Evolutionary conservation across 306 rosid genomes (phyloP), one percentile per base, ranked within the genome.

Genomic region (Pyrus betulifolia): DNA sequence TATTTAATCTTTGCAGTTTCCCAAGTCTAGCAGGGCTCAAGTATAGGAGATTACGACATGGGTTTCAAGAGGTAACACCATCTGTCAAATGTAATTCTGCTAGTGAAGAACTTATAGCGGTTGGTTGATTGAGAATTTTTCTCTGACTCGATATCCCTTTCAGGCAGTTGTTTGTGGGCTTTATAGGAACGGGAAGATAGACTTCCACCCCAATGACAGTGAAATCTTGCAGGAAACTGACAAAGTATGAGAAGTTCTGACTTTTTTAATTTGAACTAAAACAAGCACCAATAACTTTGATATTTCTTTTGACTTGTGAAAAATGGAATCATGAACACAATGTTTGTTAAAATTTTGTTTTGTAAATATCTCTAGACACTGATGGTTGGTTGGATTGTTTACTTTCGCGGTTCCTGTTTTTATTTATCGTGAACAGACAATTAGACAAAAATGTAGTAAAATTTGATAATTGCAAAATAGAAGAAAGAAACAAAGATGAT

Each of bases 101-200:
- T 74, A 42, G 63, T 62, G 27, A 68, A 62, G 57, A 67, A 49
- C 70, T 59, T 76, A 51, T 27, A 67, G 64, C 23, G 49, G 25
- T 74, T 25, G 72, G 45, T 81, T 74, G 71, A 23, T 68, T 67
- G 67, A 13, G 25, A 28, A 69, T 35, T 46, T 78, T 40, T 74
- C 72, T 77, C 67, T 78, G 51, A 71, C 51, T 81, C 82, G 62
- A 77, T 79, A 45, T 78, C 55, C 71, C 87, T 49, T 86, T 79
- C 96, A 95, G 97, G 97, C 84, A 59, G 83, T 92, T 79, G 96
- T 92, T 74, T 92, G 96, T 80, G 99, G 99, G 67, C 91, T 95
- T 58, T 88, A 88, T 79, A 93, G 97, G 69, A 83, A 79, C 68
- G 97, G 97, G 85, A 88, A 80, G 86, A 87, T 91, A 86, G 60